Conservation (phyloP, 1,284 basidiomycete species). For the Cerioporus squamosus region DNA sequence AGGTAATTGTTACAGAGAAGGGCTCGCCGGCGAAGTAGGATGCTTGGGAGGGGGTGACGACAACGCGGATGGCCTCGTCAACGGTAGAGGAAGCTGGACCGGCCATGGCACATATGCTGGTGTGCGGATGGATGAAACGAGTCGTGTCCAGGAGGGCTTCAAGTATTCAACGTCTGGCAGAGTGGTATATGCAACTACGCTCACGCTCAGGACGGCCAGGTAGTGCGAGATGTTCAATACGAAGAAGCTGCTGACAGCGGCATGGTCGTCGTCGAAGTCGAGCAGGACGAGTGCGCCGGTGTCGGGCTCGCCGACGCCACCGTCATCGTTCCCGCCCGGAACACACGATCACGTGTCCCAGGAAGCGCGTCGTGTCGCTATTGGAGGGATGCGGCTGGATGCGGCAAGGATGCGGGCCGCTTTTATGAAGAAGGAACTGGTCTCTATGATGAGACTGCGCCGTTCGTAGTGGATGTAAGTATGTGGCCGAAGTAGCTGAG, state of each 20-base stretch:
- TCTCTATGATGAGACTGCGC: too few relatives aligned
- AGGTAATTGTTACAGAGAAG: slow-evolving; percentile 84
- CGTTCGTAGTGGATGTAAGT: too few relatives aligned
- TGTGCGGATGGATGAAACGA: not conserved
- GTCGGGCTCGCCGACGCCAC: not conserved
- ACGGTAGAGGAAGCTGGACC: slow-evolving; percentile 11
- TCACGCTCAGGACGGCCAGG: not conserved
- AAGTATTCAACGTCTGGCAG: slow-evolving; percentile 1
- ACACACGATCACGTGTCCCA: slow-evolving; percentile 14
- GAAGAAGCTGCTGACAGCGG: not conserved
- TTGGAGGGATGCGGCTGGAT: too few relatives aligned
- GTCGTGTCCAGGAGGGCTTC: not conserved
- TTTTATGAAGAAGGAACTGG: too few relatives aligned
- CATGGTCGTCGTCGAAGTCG: slow-evolving; percentile 12
- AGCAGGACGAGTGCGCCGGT: slow-evolving; percentile 1
- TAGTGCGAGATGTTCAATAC: not conserved
- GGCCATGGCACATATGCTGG: slow-evolving; percentile 11
- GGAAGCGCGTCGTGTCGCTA: not conserved
- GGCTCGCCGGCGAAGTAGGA: slow-evolving; percentile 94
- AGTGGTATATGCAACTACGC: not conserved
- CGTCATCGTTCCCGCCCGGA: slow-evolving; percentile 13
- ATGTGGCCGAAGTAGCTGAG: too few relatives aligned
- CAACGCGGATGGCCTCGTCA: slow-evolving; percentile 56
- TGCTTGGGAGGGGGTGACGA: slow-evolving; percentile 79
- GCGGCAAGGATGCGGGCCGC: too few relatives aligned